Evolutionary conservation across 345 rosid species (phyloP), one percentile per base, ranked within the genome.

Genomic region (Citrus inodora): DNA sequence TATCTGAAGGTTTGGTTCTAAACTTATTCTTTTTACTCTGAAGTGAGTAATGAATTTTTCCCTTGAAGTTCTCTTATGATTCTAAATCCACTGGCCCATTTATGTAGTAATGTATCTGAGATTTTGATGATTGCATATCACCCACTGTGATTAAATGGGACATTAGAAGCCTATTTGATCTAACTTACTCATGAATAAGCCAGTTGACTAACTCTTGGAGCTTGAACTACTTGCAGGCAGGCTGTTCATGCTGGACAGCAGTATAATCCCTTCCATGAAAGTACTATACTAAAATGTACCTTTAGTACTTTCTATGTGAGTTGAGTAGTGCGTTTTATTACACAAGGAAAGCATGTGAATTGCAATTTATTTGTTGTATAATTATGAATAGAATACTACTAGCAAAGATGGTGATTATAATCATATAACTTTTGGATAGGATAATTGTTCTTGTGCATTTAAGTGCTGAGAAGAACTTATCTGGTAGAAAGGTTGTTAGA

Each of bases 1-100:
- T 96, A 94, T 88, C 75, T 82, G 68, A 96, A 96, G 99, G 99
- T 96, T 78, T 79, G 77, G 53, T 65, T 80, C 82, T 33, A 19
- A 53, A 73, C 75, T 40, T 22, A 64, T 37, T 7, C 46, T 56
- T 37, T 72, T 37, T 48, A 37, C 21, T 10, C 62, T 33, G 64
- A 16, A 21, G 40, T 40, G 56, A 64, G 30, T 24, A 75, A 2
- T 32, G 70, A 75, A 40, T 25, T 25, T 22, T 40, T 28, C 38
- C 59, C 17, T 19, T 42, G 32, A 25, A 30, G 19, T 46, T 75
- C 48, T 62, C 63, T 38, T 30, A 6, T 28, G 37, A 35, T 73
- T 60, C 27, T 38, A 32, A 73, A 38, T 60, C 28, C 24, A 38
- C n/a, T 60, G 42, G 67, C 56, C 33, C 67, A 19, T 25, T 73